phyloP scores from a whole-genome alignment of 2,329 filamentous ascomycete genomes.

The Arthrobotrys entomopaga region DNA sequence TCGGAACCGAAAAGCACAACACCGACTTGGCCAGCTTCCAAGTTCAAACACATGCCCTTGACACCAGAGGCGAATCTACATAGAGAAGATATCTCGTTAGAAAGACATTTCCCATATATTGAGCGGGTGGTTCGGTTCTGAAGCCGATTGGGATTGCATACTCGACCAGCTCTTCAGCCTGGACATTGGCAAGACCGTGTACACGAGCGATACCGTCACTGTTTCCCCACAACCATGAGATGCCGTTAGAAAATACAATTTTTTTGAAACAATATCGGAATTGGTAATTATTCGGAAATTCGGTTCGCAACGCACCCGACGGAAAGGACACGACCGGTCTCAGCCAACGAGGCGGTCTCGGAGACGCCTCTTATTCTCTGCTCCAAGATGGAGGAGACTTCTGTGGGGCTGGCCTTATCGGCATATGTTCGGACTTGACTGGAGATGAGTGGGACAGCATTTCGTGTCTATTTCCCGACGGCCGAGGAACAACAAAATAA shows the following conservation, averaged over 20 bases:
- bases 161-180: slow-evolving; percentile 99
- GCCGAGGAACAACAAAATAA: slow-evolving; percentile 64
- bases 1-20: slow-evolving; percentile 99
- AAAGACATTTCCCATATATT: slow-evolving; percentile 35
- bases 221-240: slow-evolving; percentile 61
- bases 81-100: slow-evolving; percentile 56
- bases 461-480: slow-evolving; percentile 75
- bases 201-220: slow-evolving; percentile 99
- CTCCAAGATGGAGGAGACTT: slow-evolving; percentile 99
- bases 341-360: slow-evolving; percentile 94
- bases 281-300: slow-evolving; percentile 20
- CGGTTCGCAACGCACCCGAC: slow-evolving; percentile 80
- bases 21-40: slow-evolving; percentile 99
- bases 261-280: slow-evolving; percentile 25
- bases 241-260: slow-evolving; percentile 43
- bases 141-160: slow-evolving; percentile 68
- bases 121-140: background rate
- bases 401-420: slow-evolving; percentile 92
- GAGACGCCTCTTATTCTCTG: slow-evolving; percentile 98
- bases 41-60: slow-evolving; percentile 99
- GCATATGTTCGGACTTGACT: slow-evolving; percentile 87
- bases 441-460: slow-evolving; percentile 80
- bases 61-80: slow-evolving; percentile 96
- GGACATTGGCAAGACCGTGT: slow-evolving; percentile 99
- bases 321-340: slow-evolving; percentile 98